Conservation (phyloP, 805 yeast species). For the Grigorovia yakushimaensis region DNA sequence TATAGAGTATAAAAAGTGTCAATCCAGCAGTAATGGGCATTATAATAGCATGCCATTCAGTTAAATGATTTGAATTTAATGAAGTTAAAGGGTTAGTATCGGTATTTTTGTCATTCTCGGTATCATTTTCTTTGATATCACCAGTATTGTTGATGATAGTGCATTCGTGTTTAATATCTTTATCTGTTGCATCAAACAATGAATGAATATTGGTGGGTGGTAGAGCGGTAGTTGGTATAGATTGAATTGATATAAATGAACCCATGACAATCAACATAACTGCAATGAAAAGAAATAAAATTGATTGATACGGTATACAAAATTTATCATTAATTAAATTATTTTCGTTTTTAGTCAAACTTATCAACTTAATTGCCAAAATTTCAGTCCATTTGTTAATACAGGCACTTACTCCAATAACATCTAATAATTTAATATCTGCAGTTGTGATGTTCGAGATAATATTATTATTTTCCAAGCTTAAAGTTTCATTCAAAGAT, state of each 20-base stretch:
- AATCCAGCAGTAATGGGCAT: neutral
- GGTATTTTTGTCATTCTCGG: no score
- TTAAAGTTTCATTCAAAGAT: neutral
- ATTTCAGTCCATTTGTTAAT: neutral
- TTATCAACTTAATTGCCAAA: neutral
- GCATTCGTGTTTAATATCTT: slow-evolving; percentile 21
- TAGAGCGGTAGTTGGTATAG: slow-evolving; percentile 22
- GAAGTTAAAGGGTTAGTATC: neutral
- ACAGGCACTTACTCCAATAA: neutral
- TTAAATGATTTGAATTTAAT: neutral
- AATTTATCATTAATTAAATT: neutral
- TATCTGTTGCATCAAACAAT: slow-evolving; percentile 35
- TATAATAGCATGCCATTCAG: neutral
- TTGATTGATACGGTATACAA: neutral
- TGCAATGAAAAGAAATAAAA: slow-evolving; percentile 12
- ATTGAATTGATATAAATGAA: slow-evolving; percentile 27
- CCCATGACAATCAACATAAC: slow-evolving; percentile 28
- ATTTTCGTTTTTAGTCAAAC: neutral
- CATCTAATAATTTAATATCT: neutral
- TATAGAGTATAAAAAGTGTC: slow-evolving; percentile 30
- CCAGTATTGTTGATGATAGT: slow-evolving; percentile 3
- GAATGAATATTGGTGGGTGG: slow-evolving; percentile 32
- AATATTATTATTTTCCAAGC: neutral
- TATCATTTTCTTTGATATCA: neutral
- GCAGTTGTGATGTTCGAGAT: neutral